Percentiles rank a stretch among this genome's conserved stretches.
phyloP scores from a whole-genome alignment of 306 rosid genomes.

The Fagus sylvatica region DNA sequence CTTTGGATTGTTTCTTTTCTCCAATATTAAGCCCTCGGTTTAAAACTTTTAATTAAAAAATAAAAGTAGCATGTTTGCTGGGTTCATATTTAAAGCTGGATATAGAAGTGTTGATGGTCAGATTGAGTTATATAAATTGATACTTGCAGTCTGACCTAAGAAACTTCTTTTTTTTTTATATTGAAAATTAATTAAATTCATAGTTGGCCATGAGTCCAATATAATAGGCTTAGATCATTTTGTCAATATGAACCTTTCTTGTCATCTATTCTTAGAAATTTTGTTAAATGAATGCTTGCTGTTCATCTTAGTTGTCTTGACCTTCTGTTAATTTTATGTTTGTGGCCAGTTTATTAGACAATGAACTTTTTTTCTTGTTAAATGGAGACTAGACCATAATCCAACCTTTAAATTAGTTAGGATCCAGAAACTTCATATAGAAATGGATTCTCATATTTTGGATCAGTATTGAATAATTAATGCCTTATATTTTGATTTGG shows the following conservation, averaged over 20 bases:
- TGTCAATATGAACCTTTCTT: background rate
- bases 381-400: too few relatives aligned
- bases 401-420: too few relatives aligned
- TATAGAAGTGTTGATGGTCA: background rate
- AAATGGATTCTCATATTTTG: background rate
- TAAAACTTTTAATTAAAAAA: too few relatives aligned
- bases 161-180: background rate
- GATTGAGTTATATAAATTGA: background rate
- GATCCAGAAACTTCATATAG: too few relatives aligned
- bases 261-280: conserved; percentile 4
- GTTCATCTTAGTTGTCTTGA: background rate
- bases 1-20: background rate
- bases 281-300: conserved; percentile 1
- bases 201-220: background rate
- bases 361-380: too few relatives aligned
- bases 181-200: background rate
- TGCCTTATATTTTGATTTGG: background rate
- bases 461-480: too few relatives aligned
- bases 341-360: too few relatives aligned
- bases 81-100: too few relatives aligned
- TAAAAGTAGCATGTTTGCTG: too few relatives aligned
- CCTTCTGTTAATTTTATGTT: too few relatives aligned
- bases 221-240: conserved; percentile 7
- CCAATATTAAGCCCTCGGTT: background rate
- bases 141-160: background rate